Percentiles rank a stretch among this genome's conserved stretches.
phyloP scores from a whole-genome alignment of 1,284 basidiomycete genomes.

The Ceratobasidium sp. region DNA sequence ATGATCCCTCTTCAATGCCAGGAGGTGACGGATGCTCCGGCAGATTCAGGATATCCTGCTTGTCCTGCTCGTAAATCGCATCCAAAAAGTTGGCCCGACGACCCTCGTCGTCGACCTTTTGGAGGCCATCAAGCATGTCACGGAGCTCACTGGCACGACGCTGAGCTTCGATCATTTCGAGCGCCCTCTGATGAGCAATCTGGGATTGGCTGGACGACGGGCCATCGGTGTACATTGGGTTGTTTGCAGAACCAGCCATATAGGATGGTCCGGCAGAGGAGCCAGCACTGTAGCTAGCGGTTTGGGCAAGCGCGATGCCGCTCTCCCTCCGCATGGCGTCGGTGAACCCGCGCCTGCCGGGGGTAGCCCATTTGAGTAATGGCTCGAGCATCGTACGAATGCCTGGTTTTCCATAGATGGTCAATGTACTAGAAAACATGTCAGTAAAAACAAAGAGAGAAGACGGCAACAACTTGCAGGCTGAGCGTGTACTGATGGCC shows the following conservation, averaged over 20 bases:
- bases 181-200: constrained; percentile 46
- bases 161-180: constrained; percentile 57
- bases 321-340: constrained; percentile 46
- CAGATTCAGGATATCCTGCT: constrained; percentile 70
- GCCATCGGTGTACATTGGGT: constrained; percentile 37
- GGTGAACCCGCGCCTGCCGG: constrained; percentile 60
- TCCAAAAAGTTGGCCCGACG: constrained; percentile 73
- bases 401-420: constrained; percentile 67
- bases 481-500: constrained; percentile 6
- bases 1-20: constrained; percentile 64
- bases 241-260: constrained; percentile 39
- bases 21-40: constrained; percentile 74
- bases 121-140: constrained; percentile 68
- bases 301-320: constrained; percentile 23
- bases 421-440: constrained; percentile 60
- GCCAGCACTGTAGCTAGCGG: constrained; percentile 39
- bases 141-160: constrained; percentile 67
- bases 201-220: constrained; percentile 42
- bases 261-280: constrained; percentile 37
- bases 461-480: constrained; percentile 24
- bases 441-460: constrained; percentile 30
- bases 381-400: constrained; percentile 69
- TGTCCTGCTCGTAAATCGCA: constrained; percentile 59
- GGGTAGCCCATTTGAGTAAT: constrained; percentile 75
- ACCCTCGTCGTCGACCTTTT: constrained; percentile 79